phyloP scores from a whole-genome alignment of 805 yeast genomes.

The Pichia insulana region DNA sequence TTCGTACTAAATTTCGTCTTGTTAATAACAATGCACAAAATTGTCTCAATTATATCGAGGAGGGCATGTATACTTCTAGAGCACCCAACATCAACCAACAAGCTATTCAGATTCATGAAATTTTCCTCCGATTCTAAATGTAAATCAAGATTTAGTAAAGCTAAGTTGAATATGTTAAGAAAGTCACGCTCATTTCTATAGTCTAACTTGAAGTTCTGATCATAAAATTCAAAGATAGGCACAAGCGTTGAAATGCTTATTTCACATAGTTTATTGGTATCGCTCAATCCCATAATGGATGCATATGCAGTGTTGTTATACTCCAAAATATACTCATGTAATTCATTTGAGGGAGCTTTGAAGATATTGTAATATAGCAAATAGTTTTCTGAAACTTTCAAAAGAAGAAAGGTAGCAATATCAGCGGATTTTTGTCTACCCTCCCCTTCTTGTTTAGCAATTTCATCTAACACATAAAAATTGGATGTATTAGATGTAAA shows the following conservation, averaged over 20 bases:
- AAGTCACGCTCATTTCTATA: slow-evolving; percentile 17
- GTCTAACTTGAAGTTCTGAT: slow-evolving; percentile 25
- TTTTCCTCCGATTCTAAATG: slow-evolving; percentile 15
- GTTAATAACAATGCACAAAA: slow-evolving; percentile 17
- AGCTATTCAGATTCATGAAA: slow-evolving; percentile 15
- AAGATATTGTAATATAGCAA: slow-evolving; percentile 8
- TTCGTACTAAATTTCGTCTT: slow-evolving; percentile 7
- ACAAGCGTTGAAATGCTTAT: slow-evolving; percentile 16
- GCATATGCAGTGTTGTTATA: slow-evolving; percentile 5
- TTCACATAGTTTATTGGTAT: slow-evolving; percentile 7
- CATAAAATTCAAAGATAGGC: slow-evolving; percentile 25
- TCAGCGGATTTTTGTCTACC: not conserved
- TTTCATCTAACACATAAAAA: slow-evolving; percentile 1
- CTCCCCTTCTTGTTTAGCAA: not conserved
- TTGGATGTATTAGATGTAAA: not conserved
- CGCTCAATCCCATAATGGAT: slow-evolving; percentile 16
- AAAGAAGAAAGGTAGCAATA: slow-evolving; percentile 6
- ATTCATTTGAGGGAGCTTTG: not conserved
- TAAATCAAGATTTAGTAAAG: slow-evolving; percentile 16
- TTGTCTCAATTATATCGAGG: slow-evolving; percentile 20
- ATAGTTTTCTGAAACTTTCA: slow-evolving; percentile 3
- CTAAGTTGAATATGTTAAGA: slow-evolving; percentile 15
- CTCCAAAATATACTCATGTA: slow-evolving; percentile 2
- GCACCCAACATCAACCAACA: slow-evolving; percentile 26
- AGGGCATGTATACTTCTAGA: slow-evolving; percentile 29